Conservation (phyloP, 345 rosid species). For the Schrenkiella parvula region DNA sequence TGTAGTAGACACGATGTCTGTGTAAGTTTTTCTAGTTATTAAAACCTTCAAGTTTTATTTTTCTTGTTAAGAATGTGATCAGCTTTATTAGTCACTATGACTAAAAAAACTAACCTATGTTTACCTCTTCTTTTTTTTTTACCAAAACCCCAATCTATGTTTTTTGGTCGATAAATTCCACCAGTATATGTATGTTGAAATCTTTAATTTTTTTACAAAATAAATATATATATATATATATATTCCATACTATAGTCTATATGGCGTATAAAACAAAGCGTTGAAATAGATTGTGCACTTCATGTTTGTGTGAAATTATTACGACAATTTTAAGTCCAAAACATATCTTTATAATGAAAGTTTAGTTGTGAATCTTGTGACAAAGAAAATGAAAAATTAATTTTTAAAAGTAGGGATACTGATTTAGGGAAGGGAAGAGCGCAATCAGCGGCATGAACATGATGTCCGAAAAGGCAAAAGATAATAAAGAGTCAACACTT, state of each 20-base stretch:
- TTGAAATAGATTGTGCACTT: not conserved
- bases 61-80: not conserved
- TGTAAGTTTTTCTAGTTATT: not conserved
- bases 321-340: too few species aligned
- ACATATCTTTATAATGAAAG: not conserved
- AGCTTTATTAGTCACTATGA: not conserved
- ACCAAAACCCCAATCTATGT: not conserved
- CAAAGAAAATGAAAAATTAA: not conserved
- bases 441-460: conserved; percentile 27
- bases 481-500: not conserved
- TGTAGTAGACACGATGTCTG: not conserved
- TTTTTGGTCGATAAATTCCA: not conserved
- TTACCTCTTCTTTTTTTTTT: too few species aligned
- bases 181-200: not conserved
- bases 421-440: not conserved
- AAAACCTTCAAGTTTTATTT: not conserved
- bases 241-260: not conserved
- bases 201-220: too few species aligned
- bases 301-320: not conserved
- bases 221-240: too few species aligned
- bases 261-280: not conserved
- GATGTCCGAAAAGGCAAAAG: conserved; percentile 2
- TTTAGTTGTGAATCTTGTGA: not conserved
- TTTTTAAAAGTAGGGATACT: not conserved
- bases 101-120: too few species aligned